Base-by-base conservation (phyloP, 495 filamentous ascomycete species). In the Parachaetomium inaequale region DNA sequence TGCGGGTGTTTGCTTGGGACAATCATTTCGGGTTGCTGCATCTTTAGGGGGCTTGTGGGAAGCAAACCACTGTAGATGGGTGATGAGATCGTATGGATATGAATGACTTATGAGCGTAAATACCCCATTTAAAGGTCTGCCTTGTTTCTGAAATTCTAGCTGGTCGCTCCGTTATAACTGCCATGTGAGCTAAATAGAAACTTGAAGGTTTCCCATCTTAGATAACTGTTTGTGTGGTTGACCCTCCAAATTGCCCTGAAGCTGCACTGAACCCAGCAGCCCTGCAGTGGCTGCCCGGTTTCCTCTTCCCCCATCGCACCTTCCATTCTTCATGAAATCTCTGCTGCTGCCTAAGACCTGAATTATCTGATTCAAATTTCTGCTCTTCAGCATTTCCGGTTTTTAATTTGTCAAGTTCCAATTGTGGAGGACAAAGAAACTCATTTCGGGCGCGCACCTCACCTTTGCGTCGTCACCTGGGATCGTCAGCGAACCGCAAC, bases 331-430 rank as follows among this genome's bases (percentile, higher is more conserved):
- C 11, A 31, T 5, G 15, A 19, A 45, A 54, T 54, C 51, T 40
- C n/a, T 36, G 45, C 56, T 49, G 56, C 31, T 59, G 56, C 56
- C 56, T 50, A 32, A 25, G 17, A 15, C 17, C 12, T 40, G 14
- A 15, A 40, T 17, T 15, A 40, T 40, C 6, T 17, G 23, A 5
- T 3, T 36, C 21, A 23, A 23, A 21, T 17, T 43, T 21, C 19
- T 43, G 1, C 19, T 10, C 43, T 46, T 19, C 19, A 23, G 3
- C 43, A 7, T 25, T 25, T 46, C 17, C 15, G 38, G 17, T n/a
- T 17, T n/a, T n/a, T n/a, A n/a, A n/a, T n/a, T n/a, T n/a, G n/a
- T n/a, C n/a, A n/a, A n/a, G 3, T 25, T 49, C 23, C 1, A 26
- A 49, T 15, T 26, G 45, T 4, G 45, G 21, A 49, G 7, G 15